Base-by-base conservation (phyloP, 2,329 filamentous ascomycete genomes). In the Ustilaginoidea virens region DNA sequence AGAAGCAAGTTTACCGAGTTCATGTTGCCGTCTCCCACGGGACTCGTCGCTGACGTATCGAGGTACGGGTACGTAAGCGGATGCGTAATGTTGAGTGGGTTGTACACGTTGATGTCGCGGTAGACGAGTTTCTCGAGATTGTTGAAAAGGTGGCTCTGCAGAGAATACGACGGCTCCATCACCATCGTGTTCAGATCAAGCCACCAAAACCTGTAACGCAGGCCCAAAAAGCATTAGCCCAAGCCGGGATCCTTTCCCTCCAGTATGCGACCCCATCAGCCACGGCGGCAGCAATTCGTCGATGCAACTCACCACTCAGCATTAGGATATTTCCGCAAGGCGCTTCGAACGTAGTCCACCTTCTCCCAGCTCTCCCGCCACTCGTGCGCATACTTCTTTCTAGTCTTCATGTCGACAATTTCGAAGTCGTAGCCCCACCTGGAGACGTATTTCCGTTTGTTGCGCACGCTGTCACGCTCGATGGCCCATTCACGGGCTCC, bases 141-240 rank as follows among this genome's bases (percentile, higher is more conserved):
- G 52, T 86, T 73, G 64, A 98, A 94, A 43, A 98, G 72, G 53
- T 98, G 87, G 24, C 68, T 65, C 50, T 96, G 86, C 13, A 98
- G 66, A 7, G 87, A 93, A 53, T 85, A 82, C 13, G 73, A 76
- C 4, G 85, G 83, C 49, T 98, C 90, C 90, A 98, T 98, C 52
- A 98, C 77, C 56, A 87, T 92, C 3, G 90, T 98, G 58, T 93
- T 92, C 22, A 96, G 70, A 52, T 98, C 90, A 33, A 98, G 66
- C 87, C 90, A 98, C 90, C 90, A 98, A 46, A 98, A 90, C 86
- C 86, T 93, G 48, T n/a, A n/a, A n/a, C n/a, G n/a, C n/a, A n/a
- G n/a, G n/a, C n/a, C n/a, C n/a, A n/a, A n/a, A n/a, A n/a, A n/a
- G n/a, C n/a, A n/a, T n/a, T n/a, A n/a, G n/a, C n/a, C n/a, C n/a